Conservation (phyloP, 2,329 filamentous ascomycete species). For the Raffaelea ambrosiae region DNA sequence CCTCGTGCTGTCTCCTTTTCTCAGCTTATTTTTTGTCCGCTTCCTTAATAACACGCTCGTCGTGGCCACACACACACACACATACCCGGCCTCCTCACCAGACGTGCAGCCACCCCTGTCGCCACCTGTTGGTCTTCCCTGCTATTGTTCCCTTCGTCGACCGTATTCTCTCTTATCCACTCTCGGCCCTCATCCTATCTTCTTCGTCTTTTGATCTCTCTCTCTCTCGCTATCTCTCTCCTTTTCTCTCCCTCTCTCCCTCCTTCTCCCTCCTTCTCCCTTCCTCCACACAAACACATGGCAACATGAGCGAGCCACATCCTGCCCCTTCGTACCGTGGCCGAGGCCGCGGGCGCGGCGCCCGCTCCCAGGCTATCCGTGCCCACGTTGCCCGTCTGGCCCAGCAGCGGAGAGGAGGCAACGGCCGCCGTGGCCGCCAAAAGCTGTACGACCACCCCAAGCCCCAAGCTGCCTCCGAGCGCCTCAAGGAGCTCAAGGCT, state of each 20-base stretch:
- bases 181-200: background rate
- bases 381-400: slow-evolving; percentile 16
- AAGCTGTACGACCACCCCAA: slow-evolving; percentile 47
- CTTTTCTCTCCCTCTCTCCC: background rate
- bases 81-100: too few relatives aligned
- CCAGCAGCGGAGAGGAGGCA: slow-evolving; percentile 26
- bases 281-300: slow-evolving; percentile 8
- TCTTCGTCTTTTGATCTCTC: background rate
- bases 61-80: too few relatives aligned
- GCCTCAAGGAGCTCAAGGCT: slow-evolving; percentile 58
- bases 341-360: slow-evolving; percentile 24
- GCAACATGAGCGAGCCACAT: slow-evolving; percentile 15
- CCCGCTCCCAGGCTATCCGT: slow-evolving; percentile 19
- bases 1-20: too few relatives aligned
- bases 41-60: too few relatives aligned
- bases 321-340: slow-evolving; percentile 12
- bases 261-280: background rate
- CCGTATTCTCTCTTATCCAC: background rate
- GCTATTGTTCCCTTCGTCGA: background rate
- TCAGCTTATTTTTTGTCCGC: too few relatives aligned
- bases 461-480: slow-evolving; percentile 51
- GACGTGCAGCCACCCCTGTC: too few relatives aligned
- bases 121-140: too few relatives aligned
- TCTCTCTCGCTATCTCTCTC: background rate
- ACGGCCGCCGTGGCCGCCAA: slow-evolving; percentile 38